phyloP scores from a whole-genome alignment of 2,329 filamentous ascomycete genomes.

The Fusarium papillatum region DNA sequence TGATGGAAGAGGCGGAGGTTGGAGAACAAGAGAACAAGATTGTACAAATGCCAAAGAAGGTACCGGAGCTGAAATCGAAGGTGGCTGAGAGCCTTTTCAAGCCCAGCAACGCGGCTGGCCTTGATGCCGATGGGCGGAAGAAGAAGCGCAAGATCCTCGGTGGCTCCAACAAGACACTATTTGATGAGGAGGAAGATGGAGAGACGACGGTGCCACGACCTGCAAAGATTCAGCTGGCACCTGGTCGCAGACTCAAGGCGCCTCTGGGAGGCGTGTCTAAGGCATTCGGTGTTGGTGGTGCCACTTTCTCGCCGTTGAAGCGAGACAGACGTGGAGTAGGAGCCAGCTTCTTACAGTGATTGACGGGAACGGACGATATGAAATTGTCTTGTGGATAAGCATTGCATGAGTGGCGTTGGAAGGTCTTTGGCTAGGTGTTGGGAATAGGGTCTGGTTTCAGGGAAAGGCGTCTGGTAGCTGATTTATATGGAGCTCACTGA shows the following conservation, averaged over 20 bases:
- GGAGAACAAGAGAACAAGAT: slow-evolving; percentile 49
- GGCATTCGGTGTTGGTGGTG: slow-evolving; percentile 65
- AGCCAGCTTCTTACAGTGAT: slow-evolving; percentile 66
- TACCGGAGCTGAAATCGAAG: slow-evolving; percentile 27
- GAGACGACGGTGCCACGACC: slow-evolving; percentile 55
- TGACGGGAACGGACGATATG: background rate
- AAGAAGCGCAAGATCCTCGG: slow-evolving; percentile 83
- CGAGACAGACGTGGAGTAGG: slow-evolving; percentile 73
- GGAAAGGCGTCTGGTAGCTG: slow-evolving; percentile 16
- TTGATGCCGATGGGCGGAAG: slow-evolving; percentile 63
- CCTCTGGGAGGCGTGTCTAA: slow-evolving; percentile 56
- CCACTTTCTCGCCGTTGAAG: slow-evolving; percentile 80
- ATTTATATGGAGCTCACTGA: slow-evolving; percentile 3
- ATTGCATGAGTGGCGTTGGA: slow-evolving; percentile 39
- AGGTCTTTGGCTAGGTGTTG: background rate
- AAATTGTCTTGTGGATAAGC: background rate
- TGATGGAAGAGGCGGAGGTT: slow-evolving; percentile 52
- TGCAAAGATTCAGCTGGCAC: slow-evolving; percentile 49
- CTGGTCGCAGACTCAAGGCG: slow-evolving; percentile 48
- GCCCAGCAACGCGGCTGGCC: slow-evolving; percentile 22
- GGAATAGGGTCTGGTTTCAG: slow-evolving; percentile 1
- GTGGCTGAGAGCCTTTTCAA: slow-evolving; percentile 11
- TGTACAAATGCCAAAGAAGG: slow-evolving; percentile 22
- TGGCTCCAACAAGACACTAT: slow-evolving; percentile 73
- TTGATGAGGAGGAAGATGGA: slow-evolving; percentile 77